Percentiles rank a stretch among this genome's conserved stretches.
Conservation (phyloP, 2,329 filamentous ascomycete genomes). For the Colletotrichum sp. region DNA sequence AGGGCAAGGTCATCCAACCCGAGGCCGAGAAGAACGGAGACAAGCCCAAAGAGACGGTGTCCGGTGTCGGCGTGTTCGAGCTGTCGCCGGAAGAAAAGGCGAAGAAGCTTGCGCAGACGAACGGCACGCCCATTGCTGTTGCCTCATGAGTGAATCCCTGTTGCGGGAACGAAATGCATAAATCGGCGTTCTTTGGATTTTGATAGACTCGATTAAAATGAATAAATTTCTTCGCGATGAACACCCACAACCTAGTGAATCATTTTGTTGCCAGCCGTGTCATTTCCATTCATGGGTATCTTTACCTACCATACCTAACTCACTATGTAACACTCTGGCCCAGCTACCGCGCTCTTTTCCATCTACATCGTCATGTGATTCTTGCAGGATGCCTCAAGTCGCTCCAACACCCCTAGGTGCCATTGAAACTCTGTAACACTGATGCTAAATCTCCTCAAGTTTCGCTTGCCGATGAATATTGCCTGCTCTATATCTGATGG, state of each 20-base stretch:
- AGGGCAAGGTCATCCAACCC: conserved; percentile 30
- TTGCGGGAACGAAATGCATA: not conserved
- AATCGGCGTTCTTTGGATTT: not conserved
- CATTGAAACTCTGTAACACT: conserved; percentile 26
- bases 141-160: not conserved
- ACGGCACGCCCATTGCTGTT: not conserved
- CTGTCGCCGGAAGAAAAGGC: conserved; percentile 29
- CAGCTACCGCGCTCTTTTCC: not conserved
- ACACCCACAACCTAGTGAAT: not conserved
- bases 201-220: not conserved
- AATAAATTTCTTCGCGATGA: not conserved
- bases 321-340: not conserved
- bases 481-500: conserved; percentile 23
- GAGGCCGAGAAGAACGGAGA: not conserved
- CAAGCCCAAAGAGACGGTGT: conserved; percentile 23
- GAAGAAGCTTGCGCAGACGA: conserved; percentile 11
- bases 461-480: conserved; percentile 23
- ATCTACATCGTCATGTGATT: not conserved
- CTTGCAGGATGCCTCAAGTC: conserved; percentile 16
- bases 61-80: conserved; percentile 33
- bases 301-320: not conserved
- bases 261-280: not conserved
- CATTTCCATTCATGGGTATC: not conserved
- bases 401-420: conserved; percentile 24
- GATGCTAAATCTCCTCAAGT: conserved; percentile 24